Conservation (phyloP, 805 yeast species). For the Spathaspora girioi region DNA sequence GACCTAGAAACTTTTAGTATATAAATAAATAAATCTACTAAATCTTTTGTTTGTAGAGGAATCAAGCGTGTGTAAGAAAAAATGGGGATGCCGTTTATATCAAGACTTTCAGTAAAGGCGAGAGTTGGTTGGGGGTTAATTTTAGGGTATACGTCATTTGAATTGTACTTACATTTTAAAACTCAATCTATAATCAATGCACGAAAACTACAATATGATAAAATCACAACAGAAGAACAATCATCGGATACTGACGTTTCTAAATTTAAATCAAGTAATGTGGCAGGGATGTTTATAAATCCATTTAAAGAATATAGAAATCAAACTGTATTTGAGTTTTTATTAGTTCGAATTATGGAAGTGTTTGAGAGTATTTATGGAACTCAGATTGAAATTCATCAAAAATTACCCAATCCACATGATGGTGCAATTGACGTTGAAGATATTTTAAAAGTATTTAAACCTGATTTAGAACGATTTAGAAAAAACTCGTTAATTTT, state of each 20-base stretch:
- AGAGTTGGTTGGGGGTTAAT: constrained; percentile 43
- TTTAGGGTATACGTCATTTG: constrained; percentile 60
- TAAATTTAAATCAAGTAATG: constrained; percentile 33
- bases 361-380: constrained; percentile 54
- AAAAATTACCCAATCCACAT: constrained; percentile 26
- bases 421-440: constrained; percentile 56
- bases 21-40: neutral
- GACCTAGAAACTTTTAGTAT: neutral
- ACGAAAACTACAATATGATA: constrained; percentile 31
- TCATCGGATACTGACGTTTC: constrained; percentile 12
- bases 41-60: neutral
- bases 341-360: constrained; percentile 69
- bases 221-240: constrained; percentile 5
- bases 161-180: constrained; percentile 53
- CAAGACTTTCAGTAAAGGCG: constrained; percentile 23
- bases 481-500: constrained; percentile 29
- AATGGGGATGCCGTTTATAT: constrained; percentile 6
- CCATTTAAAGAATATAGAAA: constrained; percentile 89
- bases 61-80: neutral
- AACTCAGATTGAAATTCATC: constrained; percentile 31
- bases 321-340: constrained; percentile 84
- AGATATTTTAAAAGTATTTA: constrained; percentile 53
- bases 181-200: constrained; percentile 52
- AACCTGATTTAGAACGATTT: constrained; percentile 52
- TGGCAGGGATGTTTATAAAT: constrained; percentile 80